Percentiles rank a stretch among this genome's conserved stretches.
Conservation (phyloP, 2,329 filamentous ascomycete species). For the Aspergillus pseudoglaucus region DNA sequence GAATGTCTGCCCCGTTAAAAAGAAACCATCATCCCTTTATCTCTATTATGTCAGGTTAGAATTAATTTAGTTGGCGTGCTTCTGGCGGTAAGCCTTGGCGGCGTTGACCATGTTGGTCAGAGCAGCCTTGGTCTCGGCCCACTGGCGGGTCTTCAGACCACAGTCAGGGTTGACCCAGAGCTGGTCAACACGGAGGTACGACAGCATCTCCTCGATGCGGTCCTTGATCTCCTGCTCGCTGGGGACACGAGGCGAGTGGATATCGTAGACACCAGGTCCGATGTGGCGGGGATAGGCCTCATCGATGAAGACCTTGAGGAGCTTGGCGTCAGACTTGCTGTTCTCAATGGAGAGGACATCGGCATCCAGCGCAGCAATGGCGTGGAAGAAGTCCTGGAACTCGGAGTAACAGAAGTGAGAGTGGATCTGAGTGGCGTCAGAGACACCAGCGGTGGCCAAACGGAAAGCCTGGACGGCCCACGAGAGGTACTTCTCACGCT, state of each 20-base stretch:
- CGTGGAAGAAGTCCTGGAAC: slow-evolving; percentile 99
- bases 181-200: slow-evolving; percentile 95
- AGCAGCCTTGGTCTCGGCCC: slow-evolving; percentile 96
- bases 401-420: slow-evolving; percentile 99
- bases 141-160: slow-evolving; percentile 97
- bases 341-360: slow-evolving; percentile 99
- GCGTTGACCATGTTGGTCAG: slow-evolving; percentile 96
- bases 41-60: slow-evolving; percentile 12
- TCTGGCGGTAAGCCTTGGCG: slow-evolving; percentile 90
- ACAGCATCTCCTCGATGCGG: slow-evolving; percentile 95
- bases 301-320: slow-evolving; percentile 97
- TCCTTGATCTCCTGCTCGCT: slow-evolving; percentile 97
- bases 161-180: slow-evolving; percentile 99
- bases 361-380: slow-evolving; percentile 94
- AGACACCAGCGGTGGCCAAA: slow-evolving; percentile 84
- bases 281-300: slow-evolving; percentile 97
- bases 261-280: slow-evolving; percentile 98
- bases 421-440: slow-evolving; percentile 98
- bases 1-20: slow-evolving; percentile 23
- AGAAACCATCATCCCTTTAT: not conserved
- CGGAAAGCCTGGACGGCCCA: slow-evolving; percentile 99
- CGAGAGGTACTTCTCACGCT: slow-evolving; percentile 92
- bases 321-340: slow-evolving; percentile 99
- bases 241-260: slow-evolving; percentile 97
- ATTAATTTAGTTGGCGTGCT: slow-evolving; percentile 50